These are phyloP conservation scores for Blastobotrys mokoenaii DNA, from an alignment of 805 yeast genomes.

Conservation along the genomic window DNA sequence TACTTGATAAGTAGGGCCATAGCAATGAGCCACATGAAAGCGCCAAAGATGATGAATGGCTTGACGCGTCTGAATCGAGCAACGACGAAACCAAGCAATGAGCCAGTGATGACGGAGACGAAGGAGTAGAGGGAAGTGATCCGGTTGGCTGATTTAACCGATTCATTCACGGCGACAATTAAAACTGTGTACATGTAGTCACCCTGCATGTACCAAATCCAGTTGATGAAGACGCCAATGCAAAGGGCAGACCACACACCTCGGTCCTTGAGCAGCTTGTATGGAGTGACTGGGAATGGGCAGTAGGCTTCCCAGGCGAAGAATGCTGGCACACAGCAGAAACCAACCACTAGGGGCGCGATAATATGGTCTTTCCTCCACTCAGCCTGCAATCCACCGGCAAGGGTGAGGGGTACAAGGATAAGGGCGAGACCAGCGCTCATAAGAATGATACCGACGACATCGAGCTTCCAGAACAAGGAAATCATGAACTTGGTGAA, in stretches of 20 bases:
- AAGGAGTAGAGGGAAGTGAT: slow-evolving; percentile 56
- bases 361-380: slow-evolving; percentile 59
- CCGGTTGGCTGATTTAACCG: slow-evolving; percentile 56
- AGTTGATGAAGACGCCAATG: slow-evolving; percentile 50
- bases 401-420: slow-evolving; percentile 65
- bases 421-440: slow-evolving; percentile 53
- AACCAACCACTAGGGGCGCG: slow-evolving; percentile 64
- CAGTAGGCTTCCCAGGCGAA: slow-evolving; percentile 48
- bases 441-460: slow-evolving; percentile 51
- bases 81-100: slow-evolving; percentile 48
- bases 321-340: slow-evolving; percentile 50
- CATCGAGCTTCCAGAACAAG: slow-evolving; percentile 55
- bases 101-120: slow-evolving; percentile 53
- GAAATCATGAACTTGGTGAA: slow-evolving; percentile 15
- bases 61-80: slow-evolving; percentile 45
- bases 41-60: slow-evolving; percentile 52
- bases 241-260: slow-evolving; percentile 66
- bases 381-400: slow-evolving; percentile 48
- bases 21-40: slow-evolving; percentile 48
- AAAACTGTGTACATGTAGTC: slow-evolving; percentile 62
- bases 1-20: slow-evolving; percentile 51
- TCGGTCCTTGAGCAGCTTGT: slow-evolving; percentile 50
- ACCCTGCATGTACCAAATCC: slow-evolving; percentile 60
- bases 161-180: slow-evolving; percentile 52
- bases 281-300: slow-evolving; percentile 62